Evolutionary conservation across 192 early-diverging fungal species (phyloP), one percentile per base, ranked within the genome.

Genomic region (Entrophospora sp.): DNA sequence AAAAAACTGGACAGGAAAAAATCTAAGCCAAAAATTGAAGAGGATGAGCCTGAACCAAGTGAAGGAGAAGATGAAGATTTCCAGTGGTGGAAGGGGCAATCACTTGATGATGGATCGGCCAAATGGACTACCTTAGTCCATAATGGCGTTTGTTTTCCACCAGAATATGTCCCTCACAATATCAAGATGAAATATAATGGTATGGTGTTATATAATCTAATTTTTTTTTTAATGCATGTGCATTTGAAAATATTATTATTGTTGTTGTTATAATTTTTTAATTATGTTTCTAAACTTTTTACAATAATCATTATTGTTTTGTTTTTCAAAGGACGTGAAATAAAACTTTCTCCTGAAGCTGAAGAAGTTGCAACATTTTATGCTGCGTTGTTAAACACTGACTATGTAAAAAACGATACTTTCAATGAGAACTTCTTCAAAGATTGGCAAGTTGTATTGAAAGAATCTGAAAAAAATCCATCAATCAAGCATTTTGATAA

Each of bases 321-420:
- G 18, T 60, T 22, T 35, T 16, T 30, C 18, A 59, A 38, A 77
- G 75, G 72, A n/a, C n/a, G n/a, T n/a, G n/a, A n/a, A 32, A 70
- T 85, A 70, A 72, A 61, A 38, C 73, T 87, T 43, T 71, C 44
- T 37, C 71, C 97, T 30, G 76, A 73, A 1, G 87, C 89, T 3
- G 96, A 98, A 73, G 96, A 98, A 66, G 91, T 98, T 0, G 96
- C 96, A 1, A 89, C 82, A 12, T 98, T 97, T 72, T 98, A 87
- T 81, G 96, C 93, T 24, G 88, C 82, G 13, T 55, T 95, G 24
- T 62, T 98, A 6, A 90, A 83, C 20, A 92, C 92, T 0, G 92
- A 96, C 36, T 83, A 89, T 30, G 92, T 77, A 4, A 79, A 85
- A 62, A 97, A 97, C 69, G 79, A 81, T 25, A 83, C 78, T 16